Evolutionary conservation across 2,329 filamentous ascomycete genomes (phyloP).

Genomic region (Monosporascus cannonballus): DNA sequence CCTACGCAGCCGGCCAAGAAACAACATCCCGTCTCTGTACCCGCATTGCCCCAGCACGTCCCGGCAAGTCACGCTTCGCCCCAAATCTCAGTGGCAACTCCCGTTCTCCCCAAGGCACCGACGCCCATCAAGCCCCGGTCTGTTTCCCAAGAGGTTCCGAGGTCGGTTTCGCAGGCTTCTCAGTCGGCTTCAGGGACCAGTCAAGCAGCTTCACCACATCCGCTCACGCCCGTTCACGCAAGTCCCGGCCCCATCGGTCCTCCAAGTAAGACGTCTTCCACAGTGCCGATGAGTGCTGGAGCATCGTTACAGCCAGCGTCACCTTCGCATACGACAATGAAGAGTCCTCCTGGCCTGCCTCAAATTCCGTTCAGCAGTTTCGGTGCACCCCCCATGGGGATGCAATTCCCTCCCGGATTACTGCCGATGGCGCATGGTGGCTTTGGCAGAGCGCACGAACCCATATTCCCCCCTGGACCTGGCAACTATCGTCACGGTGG

Average conservation of each 20-base stretch:
- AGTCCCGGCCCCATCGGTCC: conserved; percentile 59
- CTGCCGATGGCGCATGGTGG: conserved; percentile 50
- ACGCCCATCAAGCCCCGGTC: conserved; percentile 74
- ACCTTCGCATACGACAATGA: conserved; percentile 51
- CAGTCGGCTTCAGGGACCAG: conserved; percentile 51
- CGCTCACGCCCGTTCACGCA: conserved; percentile 57
- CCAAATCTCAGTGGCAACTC: conserved; percentile 71
- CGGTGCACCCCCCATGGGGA: conserved; percentile 47
- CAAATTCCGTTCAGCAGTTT: conserved; percentile 33
- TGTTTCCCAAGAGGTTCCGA: conserved; percentile 70
- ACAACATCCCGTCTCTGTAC: conserved; percentile 37
- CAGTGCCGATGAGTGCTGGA: conserved; percentile 10
- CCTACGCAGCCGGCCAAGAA: conserved; percentile 37
- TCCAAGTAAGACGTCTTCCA: conserved; percentile 51
- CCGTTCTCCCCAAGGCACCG: conserved; percentile 74
- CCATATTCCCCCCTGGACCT: conserved; percentile 36
- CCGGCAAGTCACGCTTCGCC: conserved; percentile 65
- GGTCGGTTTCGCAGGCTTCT: conserved; percentile 63
- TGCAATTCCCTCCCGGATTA: conserved; percentile 50
- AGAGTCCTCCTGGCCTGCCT: conserved; percentile 49
- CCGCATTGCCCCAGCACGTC: conserved; percentile 54
- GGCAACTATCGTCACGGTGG: conserved; percentile 39
- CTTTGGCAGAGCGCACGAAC: conserved; percentile 31
- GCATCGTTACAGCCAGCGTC: conserved; percentile 51
- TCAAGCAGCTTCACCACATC: conserved; percentile 54